Percentiles rank a stretch among this genome's conserved stretches.
These are phyloP conservation scores for Podospora appendiculata DNA, from an alignment of 495 filamentous ascomycete species.

Conservation along the genomic window DNA sequence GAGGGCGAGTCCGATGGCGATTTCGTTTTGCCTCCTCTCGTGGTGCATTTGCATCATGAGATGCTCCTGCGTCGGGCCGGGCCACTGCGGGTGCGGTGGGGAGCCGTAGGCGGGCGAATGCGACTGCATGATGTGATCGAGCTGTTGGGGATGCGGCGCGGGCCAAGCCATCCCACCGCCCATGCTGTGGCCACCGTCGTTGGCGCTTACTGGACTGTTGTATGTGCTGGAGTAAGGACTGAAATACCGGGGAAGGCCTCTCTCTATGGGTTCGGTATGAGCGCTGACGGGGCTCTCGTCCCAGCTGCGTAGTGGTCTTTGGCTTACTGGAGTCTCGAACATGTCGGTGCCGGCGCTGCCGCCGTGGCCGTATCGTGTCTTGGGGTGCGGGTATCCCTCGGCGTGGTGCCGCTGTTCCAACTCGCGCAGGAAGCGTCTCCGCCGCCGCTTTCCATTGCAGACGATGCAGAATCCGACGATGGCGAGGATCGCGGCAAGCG, in stretches of 20 bases:
- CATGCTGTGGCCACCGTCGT: slow-evolving; percentile 18
- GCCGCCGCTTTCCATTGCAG: slow-evolving; percentile 39
- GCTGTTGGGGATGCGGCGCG: slow-evolving; percentile 10
- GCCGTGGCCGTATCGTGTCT: slow-evolving; percentile 15
- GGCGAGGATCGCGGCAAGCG: slow-evolving; percentile 33
- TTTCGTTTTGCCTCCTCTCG: slow-evolving; percentile 17
- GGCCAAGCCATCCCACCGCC: slow-evolving; percentile 13
- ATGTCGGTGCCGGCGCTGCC: slow-evolving; percentile 23
- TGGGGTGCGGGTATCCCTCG: slow-evolving; percentile 32
- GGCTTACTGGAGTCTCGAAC: slow-evolving; percentile 42
- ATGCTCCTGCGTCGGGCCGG: slow-evolving; percentile 20
- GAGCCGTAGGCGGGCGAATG: slow-evolving; percentile 5
- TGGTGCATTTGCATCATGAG: slow-evolving; percentile 16
- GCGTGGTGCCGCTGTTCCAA: slow-evolving; percentile 23
- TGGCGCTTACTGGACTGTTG: slow-evolving; percentile 37
- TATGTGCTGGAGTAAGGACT: slow-evolving; percentile 39
- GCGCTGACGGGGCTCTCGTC: slow-evolving; percentile 38
- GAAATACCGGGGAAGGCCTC: slow-evolving; percentile 35
- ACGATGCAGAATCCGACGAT: slow-evolving; percentile 37
- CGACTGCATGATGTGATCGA: slow-evolving; percentile 14
- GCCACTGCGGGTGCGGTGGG: slow-evolving; percentile 24
- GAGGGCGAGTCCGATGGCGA: slow-evolving; percentile 28
- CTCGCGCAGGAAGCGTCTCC: slow-evolving; percentile 33
- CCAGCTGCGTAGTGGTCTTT: slow-evolving; percentile 38
- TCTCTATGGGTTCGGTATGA: slow-evolving; percentile 16